Evolutionary conservation across 108 stramenopile species (phyloP), one percentile per base, ranked within the genome.

Genomic region (Skeletonema potamos): DNA sequence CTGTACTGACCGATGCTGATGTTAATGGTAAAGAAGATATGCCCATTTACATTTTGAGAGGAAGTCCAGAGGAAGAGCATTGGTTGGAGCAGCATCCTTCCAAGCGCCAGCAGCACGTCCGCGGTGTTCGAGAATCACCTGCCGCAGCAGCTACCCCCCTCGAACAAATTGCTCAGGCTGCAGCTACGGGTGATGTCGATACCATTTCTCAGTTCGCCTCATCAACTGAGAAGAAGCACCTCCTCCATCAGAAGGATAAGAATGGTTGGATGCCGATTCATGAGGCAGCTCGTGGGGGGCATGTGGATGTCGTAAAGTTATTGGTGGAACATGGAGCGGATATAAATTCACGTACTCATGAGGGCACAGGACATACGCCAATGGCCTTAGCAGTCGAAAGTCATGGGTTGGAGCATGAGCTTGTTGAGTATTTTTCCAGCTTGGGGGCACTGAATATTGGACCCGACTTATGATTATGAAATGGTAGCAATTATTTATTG

Each of bases 201-300:
- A 64, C 48, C 27, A 28, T 80, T 7, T 29, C 72, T 10, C 51
- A 80, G 17, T 73, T 68, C 24, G 72, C 62, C 3, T 8, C 18
- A 6, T 6, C 34, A 9, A 54, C 57, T 13, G 64, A 51, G 12
- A 43, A 73, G 4, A 70, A 81, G 44, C 55, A 81, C 39, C 37
- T 74, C n/a, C 73, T 73, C 58, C 72, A 70, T 17, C 62, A 81
- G 17, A 36, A 65, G 41, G 81, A 82, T 44, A 37, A 9, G 39
- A 82, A 82, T 62, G 71, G 76, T 9, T 82, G 81, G 81, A 71
- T 72, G 54, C 81, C 81, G 1, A 27, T 82, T 17, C 81, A 82
- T 34, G 81, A 82, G 54, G 75, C 64, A 2, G 70, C 76, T 0
- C 66, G 81, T 24, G 65, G 39, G 27, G 81, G 75, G 17, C 70